phyloP scores from a whole-genome alignment of 176 grass and related monocot species.

The barley (Hordeum vulgare) region MorexV3_pseudomolecules_assembly NC_058519.1:54276661-54277160 shows the following conservation, averaged over 20 bases:
- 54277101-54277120: conserved; percentile 77
- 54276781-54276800: neutral
- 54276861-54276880: conserved; percentile 86
- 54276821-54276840: conserved; percentile 45
- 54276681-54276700: neutral
- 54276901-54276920: conserved; percentile 90
- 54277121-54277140: conserved; percentile 44
- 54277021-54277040: neutral
- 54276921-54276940: conserved; percentile 91
- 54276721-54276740: neutral
- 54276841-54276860: conserved; percentile 73
- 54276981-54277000: neutral
- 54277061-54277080: neutral
- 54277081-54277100: conserved; percentile 81
- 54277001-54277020: neutral
- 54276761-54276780: neutral
- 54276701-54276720: neutral
- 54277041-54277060: neutral
- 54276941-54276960: conserved; percentile 80
- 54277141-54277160: conserved; percentile 66
- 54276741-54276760: neutral
- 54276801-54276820: neutral
- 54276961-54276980: conserved; percentile 80
- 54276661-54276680: neutral
- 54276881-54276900: conserved; percentile 49